Evolutionary conservation across 208 protist genomes (phyloP).

Genomic region (Wallacemonas rigidus): DNA sequence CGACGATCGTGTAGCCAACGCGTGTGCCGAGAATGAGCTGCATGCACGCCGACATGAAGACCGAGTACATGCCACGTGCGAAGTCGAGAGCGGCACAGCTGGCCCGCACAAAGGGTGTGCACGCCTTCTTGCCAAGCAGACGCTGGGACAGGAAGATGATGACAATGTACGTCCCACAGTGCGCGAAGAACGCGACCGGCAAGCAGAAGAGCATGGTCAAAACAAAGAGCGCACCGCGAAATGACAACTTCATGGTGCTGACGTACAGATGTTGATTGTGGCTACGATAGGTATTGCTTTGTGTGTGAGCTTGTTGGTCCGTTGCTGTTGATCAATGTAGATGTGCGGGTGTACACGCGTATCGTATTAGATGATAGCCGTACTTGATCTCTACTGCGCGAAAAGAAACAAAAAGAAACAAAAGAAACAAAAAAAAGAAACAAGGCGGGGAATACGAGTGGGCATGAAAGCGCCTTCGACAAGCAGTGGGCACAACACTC

Average conservation of each 20-base stretch:
- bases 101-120: slow-evolving; percentile 20
- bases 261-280: too few relatives aligned
- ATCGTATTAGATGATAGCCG: too few relatives aligned
- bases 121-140: slow-evolving; percentile 25
- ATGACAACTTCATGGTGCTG: slow-evolving; percentile 36
- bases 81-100: slow-evolving; percentile 34
- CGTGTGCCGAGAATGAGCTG: slow-evolving; percentile 56
- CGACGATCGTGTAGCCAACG: slow-evolving; percentile 70
- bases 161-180: slow-evolving; percentile 26
- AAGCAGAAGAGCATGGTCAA: slow-evolving; percentile 21
- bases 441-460: neutral
- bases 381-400: neutral
- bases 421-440: slow-evolving; percentile 19
- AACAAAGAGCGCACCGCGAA: slow-evolving; percentile 34
- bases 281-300: too few relatives aligned
- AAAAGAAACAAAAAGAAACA: neutral
- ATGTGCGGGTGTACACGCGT: too few relatives aligned
- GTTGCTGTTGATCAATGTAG: too few relatives aligned
- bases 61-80: slow-evolving; percentile 46
- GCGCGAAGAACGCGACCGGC: slow-evolving; percentile 23
- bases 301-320: too few relatives aligned
- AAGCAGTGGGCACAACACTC: too few relatives aligned
- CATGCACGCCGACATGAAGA: slow-evolving; percentile 40
- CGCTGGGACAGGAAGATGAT: slow-evolving; percentile 33
- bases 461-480: neutral